Conservation (phyloP, 73 alveolate species). For the Paraurostyla sp. region DNA sequence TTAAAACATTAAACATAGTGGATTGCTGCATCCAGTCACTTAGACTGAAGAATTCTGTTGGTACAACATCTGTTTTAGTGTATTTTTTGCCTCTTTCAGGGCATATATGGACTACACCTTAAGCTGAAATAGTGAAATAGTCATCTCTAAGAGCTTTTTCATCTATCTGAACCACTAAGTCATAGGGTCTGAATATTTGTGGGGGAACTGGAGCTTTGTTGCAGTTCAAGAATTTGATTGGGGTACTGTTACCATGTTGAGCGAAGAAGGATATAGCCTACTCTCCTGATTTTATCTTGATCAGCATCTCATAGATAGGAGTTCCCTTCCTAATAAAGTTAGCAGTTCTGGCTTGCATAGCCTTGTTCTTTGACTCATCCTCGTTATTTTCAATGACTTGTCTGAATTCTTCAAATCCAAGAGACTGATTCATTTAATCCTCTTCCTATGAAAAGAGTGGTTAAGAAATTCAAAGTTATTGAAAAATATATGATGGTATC, state of each 20-base stretch:
- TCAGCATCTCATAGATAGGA: constrained; percentile 68
- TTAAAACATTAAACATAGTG: constrained; percentile 93
- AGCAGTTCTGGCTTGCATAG: constrained; percentile 60
- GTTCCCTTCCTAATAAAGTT: constrained; percentile 66
- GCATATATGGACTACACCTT: constrained; percentile 95
- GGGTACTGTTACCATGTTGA: constrained; percentile 93
- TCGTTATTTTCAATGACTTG: constrained; percentile 58
- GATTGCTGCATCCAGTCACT: constrained; percentile 99
- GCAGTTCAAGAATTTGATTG: constrained; percentile 91
- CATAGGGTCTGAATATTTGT: constrained; percentile 89
- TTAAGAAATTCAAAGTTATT: neutral
- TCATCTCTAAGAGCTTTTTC: constrained; percentile 88
- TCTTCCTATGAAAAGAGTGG: constrained; percentile 10
- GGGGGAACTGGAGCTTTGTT: constrained; percentile 73
- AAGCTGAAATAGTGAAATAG: constrained; percentile 92
- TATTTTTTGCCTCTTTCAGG: constrained; percentile 84
- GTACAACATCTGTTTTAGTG: constrained; percentile 82
- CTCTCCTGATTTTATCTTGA: constrained; percentile 85
- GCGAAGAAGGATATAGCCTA: constrained; percentile 92
- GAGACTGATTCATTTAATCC: constrained; percentile 42
- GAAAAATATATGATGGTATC: neutral
- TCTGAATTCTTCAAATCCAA: constrained; percentile 68
- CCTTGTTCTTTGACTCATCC: constrained; percentile 56
- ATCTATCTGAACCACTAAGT: constrained; percentile 78
- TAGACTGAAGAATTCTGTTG: constrained; percentile 96